Evolutionary conservation across 305 asterid genomes (phyloP).

Genomic region (Solanum aculeatissimum): DNA sequence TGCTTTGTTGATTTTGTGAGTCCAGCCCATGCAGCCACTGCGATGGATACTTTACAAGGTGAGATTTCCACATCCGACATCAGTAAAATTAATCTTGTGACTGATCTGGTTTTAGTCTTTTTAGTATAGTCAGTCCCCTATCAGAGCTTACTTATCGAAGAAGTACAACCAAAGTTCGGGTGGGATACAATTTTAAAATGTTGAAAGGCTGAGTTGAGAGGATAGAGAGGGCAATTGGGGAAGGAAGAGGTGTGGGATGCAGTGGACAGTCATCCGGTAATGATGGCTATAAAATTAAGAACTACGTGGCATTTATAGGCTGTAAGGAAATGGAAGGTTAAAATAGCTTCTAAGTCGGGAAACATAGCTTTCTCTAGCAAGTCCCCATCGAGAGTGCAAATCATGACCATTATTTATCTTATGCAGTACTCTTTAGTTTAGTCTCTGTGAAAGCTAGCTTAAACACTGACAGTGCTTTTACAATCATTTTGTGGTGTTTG

Average conservation of each 20-base stretch:
- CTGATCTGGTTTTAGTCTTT: background rate
- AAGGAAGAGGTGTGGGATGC: background rate
- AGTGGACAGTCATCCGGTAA: background rate
- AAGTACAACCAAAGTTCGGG: background rate
- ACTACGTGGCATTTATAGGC: background rate
- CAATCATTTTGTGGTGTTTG: background rate
- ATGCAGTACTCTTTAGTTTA: background rate
- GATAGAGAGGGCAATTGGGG: background rate
- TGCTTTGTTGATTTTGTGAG: conserved; percentile 58
- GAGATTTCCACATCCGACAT: background rate
- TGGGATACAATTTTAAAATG: background rate
- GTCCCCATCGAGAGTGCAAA: background rate
- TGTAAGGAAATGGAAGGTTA: background rate
- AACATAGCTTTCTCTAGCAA: background rate
- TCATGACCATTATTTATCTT: background rate
- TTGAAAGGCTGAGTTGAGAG: background rate
- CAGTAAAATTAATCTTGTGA: background rate
- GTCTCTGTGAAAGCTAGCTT: background rate
- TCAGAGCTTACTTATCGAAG: background rate
- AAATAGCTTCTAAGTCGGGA: background rate
- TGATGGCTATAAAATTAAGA: background rate
- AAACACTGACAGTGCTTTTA: background rate
- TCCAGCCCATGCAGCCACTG: conserved; percentile 52
- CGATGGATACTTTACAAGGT: conserved; percentile 56
- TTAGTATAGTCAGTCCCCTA: background rate